Evolutionary conservation across 2,329 filamentous ascomycete species (phyloP).

Genomic region (Diaporthe sp.): DNA sequence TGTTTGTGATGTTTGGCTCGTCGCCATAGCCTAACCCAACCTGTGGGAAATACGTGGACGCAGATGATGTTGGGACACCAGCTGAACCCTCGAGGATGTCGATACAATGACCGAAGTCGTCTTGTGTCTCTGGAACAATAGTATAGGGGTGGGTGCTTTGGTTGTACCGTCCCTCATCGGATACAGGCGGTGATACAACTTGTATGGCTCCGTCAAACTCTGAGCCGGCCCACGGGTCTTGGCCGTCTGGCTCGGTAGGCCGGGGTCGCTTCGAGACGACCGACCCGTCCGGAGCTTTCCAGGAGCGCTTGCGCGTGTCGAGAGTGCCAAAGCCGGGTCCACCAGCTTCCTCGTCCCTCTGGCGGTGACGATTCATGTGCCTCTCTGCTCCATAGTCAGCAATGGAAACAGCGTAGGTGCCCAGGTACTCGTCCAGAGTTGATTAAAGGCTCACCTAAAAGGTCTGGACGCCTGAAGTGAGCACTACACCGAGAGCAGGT

Average conservation of each 20-base stretch:
- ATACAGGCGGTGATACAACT: conserved; percentile 38
- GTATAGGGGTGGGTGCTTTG: conserved; percentile 27
- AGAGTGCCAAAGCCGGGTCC: conserved; percentile 64
- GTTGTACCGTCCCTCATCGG: conserved; percentile 41
- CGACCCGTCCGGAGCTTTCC: conserved; percentile 67
- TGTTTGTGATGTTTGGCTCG: conserved; percentile 2
- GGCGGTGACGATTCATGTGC: conserved; percentile 67
- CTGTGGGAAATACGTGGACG: background rate
- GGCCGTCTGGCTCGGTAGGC: conserved; percentile 26
- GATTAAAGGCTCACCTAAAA: conserved; percentile 62
- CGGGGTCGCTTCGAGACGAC: conserved; percentile 61
- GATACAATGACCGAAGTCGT: background rate
- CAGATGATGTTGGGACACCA: background rate
- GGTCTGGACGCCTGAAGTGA: conserved; percentile 72
- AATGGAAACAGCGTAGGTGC: too few species aligned
- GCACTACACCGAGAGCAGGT: conserved; percentile 72
- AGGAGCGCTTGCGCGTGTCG: conserved; percentile 69
- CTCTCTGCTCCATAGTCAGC: conserved; percentile 59
- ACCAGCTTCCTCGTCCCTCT: conserved; percentile 69
- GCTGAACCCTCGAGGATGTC: conserved; percentile 6
- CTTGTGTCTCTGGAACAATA: conserved; percentile 47
- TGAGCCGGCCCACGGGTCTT: conserved; percentile 28
- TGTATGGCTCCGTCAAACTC: conserved; percentile 26
- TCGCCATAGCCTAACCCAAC: conserved; percentile 1
- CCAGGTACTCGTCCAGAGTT: background rate